Evolutionary conservation across 1,139 yeast species (phyloP).

Genomic region (Sugiyamaella xylanicola): DNA sequence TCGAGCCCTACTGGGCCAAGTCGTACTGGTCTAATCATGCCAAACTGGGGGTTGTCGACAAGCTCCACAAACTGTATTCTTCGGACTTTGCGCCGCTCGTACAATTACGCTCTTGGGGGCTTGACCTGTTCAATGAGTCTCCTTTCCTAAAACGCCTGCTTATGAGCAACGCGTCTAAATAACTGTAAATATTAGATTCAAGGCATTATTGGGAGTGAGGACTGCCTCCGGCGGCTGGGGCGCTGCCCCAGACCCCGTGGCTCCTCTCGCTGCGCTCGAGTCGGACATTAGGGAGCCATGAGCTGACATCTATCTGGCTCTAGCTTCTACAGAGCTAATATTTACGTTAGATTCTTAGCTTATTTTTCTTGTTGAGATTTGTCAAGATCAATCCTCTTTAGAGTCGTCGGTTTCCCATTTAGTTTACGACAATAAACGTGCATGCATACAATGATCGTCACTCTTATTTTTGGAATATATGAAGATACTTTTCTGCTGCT

Average conservation of each 20-base stretch:
- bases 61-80: conserved; percentile 83
- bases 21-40: conserved; percentile 80
- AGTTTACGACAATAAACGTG: no score
- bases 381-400: no score
- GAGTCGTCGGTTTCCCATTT: no score
- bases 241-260: background rate
- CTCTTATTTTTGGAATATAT: no score
- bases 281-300: no score
- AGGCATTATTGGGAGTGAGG: background rate
- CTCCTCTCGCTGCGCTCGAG: background rate
- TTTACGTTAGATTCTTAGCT: no score
- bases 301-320: no score
- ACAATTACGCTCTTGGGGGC: conserved; percentile 71
- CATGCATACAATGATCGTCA: no score
- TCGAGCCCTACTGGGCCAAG: conserved; percentile 83
- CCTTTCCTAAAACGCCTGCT: conserved; percentile 62
- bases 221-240: background rate
- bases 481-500: no score
- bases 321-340: no score
- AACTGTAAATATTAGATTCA: conserved; percentile 12
- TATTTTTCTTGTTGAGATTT: no score
- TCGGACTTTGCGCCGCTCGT: conserved; percentile 76
- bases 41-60: conserved; percentile 86
- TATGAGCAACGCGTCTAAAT: conserved; percentile 51
- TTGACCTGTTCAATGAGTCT: conserved; percentile 64